phyloP scores from a whole-genome alignment of 2,329 filamentous ascomycete genomes.

The Penicillium griseofulvum region DNA sequence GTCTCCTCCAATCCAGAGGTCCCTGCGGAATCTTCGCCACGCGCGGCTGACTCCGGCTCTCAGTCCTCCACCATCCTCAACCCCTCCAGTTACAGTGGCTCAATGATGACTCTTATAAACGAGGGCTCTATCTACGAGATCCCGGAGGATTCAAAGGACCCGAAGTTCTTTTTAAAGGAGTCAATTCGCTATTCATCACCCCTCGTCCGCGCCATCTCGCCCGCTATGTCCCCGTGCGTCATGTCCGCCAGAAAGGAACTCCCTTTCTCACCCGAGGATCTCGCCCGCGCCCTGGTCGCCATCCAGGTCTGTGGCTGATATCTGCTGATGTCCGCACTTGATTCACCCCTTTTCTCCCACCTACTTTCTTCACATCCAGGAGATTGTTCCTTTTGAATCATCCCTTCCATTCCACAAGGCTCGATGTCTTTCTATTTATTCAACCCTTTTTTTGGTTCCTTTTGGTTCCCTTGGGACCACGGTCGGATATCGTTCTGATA shows the following conservation, averaged over 20 bases:
- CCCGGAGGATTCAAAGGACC: slow-evolving; percentile 29
- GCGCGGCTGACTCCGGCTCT: slow-evolving; percentile 31
- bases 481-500: neutral
- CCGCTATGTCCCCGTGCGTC: slow-evolving; percentile 17
- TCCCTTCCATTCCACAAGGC: slow-evolving; percentile 4
- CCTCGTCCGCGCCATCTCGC: slow-evolving; percentile 27
- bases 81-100: slow-evolving; percentile 35
- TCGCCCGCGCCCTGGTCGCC: slow-evolving; percentile 38
- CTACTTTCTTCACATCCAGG: slow-evolving; percentile 17
- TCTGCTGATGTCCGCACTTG: neutral
- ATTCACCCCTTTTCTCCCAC: neutral
- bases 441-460: neutral
- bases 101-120: slow-evolving; percentile 35
- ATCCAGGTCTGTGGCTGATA: slow-evolving; percentile 31
- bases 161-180: slow-evolving; percentile 33
- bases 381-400: slow-evolving; percentile 16
- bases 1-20: slow-evolving; percentile 12
- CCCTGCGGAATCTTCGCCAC: slow-evolving; percentile 25
- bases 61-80: slow-evolving; percentile 39
- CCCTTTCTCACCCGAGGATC: slow-evolving; percentile 37
- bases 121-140: slow-evolving; percentile 25
- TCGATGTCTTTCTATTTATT: slow-evolving; percentile 14
- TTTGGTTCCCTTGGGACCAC: neutral
- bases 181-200: slow-evolving; percentile 34
- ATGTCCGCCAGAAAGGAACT: slow-evolving; percentile 26